These are phyloP conservation scores for Grosmannia clavigera DNA, from an alignment of 2,329 filamentous ascomycete species.

Conservation along the genomic window DNA sequence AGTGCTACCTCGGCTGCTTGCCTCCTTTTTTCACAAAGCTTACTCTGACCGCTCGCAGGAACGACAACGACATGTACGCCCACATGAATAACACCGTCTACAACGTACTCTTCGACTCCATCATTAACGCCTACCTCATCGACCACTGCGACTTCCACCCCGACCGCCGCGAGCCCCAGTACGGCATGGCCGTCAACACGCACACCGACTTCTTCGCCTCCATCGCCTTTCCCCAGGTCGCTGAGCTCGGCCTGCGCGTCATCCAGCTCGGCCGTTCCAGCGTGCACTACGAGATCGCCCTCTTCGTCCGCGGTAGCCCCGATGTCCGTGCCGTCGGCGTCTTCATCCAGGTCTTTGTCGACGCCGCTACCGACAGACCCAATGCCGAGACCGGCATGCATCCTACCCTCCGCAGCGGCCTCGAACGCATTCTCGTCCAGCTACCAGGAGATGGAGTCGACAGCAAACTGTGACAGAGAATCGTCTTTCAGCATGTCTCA, in stretches of 20 bases:
- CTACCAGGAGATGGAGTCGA: not conserved
- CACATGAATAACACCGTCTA: conserved; percentile 91
- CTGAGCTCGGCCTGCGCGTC: conserved; percentile 72
- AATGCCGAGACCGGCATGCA: conserved; percentile 48
- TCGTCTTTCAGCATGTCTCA: not conserved
- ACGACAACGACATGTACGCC: conserved; percentile 89
- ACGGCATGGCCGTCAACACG: conserved; percentile 75
- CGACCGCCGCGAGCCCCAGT: conserved; percentile 52
- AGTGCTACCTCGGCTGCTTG: conserved; percentile 8
- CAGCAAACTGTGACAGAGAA: not conserved
- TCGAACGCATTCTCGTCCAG: conserved; percentile 40
- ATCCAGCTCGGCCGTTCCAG: conserved; percentile 76
- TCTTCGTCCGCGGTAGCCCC: conserved; percentile 66
- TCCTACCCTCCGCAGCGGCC: conserved; percentile 40
- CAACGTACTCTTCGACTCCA: conserved; percentile 75
- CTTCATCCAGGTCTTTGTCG: conserved; percentile 83
- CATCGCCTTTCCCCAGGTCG: conserved; percentile 67
- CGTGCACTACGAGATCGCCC: conserved; percentile 77
- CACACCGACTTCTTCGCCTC: conserved; percentile 78
- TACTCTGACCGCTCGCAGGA: conserved; percentile 37
- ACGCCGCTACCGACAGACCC: conserved; percentile 58
- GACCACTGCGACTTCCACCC: conserved; percentile 63
- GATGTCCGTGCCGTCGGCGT: conserved; percentile 73
- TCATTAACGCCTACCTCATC: conserved; percentile 83
- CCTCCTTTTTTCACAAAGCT: not conserved